These are phyloP conservation scores for Stephania japonica DNA, from an alignment of 164 flowering plant genomes.

Conservation along the genomic window DNA sequence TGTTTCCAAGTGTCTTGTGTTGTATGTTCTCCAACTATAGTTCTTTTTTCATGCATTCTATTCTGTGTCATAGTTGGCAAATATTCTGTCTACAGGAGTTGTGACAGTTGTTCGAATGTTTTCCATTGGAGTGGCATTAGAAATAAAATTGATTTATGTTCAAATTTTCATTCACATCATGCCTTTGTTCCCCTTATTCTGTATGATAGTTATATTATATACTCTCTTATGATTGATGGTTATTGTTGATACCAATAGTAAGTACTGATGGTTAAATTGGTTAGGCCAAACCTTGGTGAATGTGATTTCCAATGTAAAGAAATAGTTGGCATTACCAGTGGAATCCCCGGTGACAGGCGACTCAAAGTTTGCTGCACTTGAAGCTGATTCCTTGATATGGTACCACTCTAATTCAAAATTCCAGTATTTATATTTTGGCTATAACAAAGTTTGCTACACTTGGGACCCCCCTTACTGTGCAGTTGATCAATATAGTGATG, in stretches of 20 bases:
- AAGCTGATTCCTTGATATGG: slow-evolving; percentile 62
- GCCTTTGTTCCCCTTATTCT: no score
- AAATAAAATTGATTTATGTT: not conserved
- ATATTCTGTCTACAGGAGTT: not conserved
- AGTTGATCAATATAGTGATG: no score
- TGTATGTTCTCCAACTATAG: slow-evolving; percentile 32
- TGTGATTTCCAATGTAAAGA: slow-evolving; percentile 42
- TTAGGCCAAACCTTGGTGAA: slow-evolving; percentile 41
- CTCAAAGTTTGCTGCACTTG: slow-evolving; percentile 39
- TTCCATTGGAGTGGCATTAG: not conserved
- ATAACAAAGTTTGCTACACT: not conserved
- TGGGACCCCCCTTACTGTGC: no score
- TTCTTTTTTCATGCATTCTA: not conserved
- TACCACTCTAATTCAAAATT: slow-evolving; percentile 9
- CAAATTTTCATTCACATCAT: not conserved
- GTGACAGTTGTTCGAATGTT: not conserved
- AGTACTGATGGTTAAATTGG: not conserved
- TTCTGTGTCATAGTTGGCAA: not conserved
- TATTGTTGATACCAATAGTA: no score
- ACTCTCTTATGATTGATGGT: no score
- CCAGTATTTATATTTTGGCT: not conserved
- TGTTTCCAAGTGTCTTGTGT: slow-evolving; percentile 48
- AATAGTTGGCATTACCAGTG: slow-evolving; percentile 35
- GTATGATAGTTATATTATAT: not conserved
- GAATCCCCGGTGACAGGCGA: slow-evolving; percentile 29